These are phyloP conservation scores for Debaryomyces psychrophilus DNA, from an alignment of 1,139 yeast species.

Conservation along the genomic window DNA sequence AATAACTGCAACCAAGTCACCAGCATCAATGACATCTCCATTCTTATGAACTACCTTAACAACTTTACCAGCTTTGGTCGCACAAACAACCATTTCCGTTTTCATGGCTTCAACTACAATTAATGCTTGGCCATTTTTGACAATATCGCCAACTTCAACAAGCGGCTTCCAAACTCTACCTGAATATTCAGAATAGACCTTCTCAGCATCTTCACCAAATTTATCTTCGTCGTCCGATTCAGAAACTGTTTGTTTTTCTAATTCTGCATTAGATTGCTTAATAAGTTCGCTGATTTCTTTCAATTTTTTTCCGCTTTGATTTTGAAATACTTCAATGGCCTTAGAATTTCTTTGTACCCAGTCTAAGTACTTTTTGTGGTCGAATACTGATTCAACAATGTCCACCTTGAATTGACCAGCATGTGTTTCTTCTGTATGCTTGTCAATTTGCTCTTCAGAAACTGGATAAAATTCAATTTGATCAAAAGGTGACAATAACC, in stretches of 20 bases:
- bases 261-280: conserved; percentile 79
- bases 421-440: conserved; percentile 68
- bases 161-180: conserved; percentile 97
- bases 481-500: conserved; percentile 90
- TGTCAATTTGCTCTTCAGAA: conserved; percentile 77
- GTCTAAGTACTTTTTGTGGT: conserved; percentile 72
- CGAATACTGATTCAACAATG: conserved; percentile 76
- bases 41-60: conserved; percentile 74
- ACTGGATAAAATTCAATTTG: conserved; percentile 95
- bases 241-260: conserved; percentile 49
- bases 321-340: conserved; percentile 69
- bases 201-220: conserved; percentile 73
- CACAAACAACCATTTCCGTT: conserved; percentile 88
- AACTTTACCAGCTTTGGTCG: conserved; percentile 77
- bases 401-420: conserved; percentile 82
- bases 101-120: conserved; percentile 97
- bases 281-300: conserved; percentile 84
- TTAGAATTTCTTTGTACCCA: conserved; percentile 77
- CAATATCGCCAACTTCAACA: conserved; percentile 78
- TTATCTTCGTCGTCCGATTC: conserved; percentile 49
- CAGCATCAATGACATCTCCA: conserved; percentile 96
- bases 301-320: conserved; percentile 77
- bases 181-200: conserved; percentile 90
- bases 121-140: conserved; percentile 74
- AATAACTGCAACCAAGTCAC: conserved; percentile 86